Conservation (phyloP, 768 basidiomycete genomes). For the Pleurotus djamor region DNA sequence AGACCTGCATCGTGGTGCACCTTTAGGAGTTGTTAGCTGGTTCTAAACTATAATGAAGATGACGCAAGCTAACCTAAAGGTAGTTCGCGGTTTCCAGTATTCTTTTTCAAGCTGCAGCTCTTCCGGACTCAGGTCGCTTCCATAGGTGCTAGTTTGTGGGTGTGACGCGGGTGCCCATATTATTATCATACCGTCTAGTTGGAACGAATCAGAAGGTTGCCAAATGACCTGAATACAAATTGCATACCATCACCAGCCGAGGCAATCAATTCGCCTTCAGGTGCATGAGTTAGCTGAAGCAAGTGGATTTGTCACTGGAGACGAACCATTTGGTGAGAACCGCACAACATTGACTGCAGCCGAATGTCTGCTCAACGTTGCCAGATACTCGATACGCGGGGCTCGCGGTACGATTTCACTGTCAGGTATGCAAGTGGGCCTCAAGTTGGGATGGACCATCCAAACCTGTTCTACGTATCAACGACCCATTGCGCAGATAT, state of each 20-base stretch:
- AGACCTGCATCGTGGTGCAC: conserved; percentile 93
- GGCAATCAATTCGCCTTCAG: conserved; percentile 82
- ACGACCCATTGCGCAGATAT: conserved; percentile 1
- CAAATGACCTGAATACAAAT: not conserved
- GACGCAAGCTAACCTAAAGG: conserved; percentile 62
- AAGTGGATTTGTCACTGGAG: not conserved
- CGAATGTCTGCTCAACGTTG: conserved; percentile 90
- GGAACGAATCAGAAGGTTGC: not conserved
- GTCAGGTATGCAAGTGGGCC: conserved; percentile 57
- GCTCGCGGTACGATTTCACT: conserved; percentile 35
- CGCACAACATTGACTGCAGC: conserved; percentile 96
- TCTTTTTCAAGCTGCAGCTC: conserved; percentile 91
- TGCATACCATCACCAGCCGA: conserved; percentile 94
- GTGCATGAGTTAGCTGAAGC: not conserved
- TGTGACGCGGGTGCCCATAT: conserved; percentile 87
- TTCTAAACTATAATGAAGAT: not conserved
- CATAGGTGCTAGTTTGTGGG: conserved; percentile 71
- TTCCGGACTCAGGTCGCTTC: conserved; percentile 76
- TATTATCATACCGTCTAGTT: conserved; percentile 92
- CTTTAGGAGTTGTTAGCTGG: conserved; percentile 34
- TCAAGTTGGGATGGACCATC: conserved; percentile 92
- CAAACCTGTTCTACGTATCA: conserved; percentile 61
- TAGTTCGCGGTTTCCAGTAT: conserved; percentile 88
- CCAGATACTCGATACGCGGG: conserved; percentile 94
- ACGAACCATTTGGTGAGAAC: conserved; percentile 88